Conservation (phyloP, 768 basidiomycete genomes). For the Termitomyces sp. region DNA sequence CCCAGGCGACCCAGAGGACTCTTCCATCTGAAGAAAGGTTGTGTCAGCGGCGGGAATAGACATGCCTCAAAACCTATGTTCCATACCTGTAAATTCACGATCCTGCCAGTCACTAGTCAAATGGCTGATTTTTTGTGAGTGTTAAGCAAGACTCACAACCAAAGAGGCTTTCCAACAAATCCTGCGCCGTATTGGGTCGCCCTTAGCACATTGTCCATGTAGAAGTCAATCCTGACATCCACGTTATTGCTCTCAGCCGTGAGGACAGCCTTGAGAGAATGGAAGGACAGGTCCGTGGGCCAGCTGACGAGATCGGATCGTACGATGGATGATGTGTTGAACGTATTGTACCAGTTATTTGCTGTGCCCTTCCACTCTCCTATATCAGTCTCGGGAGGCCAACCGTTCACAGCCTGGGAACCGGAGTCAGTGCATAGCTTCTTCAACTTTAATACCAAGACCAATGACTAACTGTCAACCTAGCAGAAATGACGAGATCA, state of each 20-base stretch:
- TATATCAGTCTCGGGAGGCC: slow-evolving; percentile 39
- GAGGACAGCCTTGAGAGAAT: slow-evolving; percentile 34
- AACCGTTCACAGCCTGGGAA: slow-evolving; percentile 29
- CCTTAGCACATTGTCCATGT: slow-evolving; percentile 29
- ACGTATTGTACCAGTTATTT: slow-evolving; percentile 39
- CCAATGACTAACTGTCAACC: slow-evolving; percentile 23
- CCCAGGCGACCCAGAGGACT: slow-evolving; percentile 37
- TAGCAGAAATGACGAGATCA: slow-evolving; percentile 3
- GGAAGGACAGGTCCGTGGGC: slow-evolving; percentile 39
- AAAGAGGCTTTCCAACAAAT: slow-evolving; percentile 34
- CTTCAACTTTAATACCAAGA: neutral
- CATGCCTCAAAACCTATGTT: neutral
- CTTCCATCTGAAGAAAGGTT: slow-evolving; percentile 31
- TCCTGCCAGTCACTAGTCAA: slow-evolving; percentile 18
- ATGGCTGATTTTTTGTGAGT: neutral
- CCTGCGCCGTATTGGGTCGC: slow-evolving; percentile 34
- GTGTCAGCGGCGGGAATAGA: neutral
- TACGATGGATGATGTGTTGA: slow-evolving; percentile 38
- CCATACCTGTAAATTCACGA: slow-evolving; percentile 34
- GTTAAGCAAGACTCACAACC: slow-evolving; percentile 27
- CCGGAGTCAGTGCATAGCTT: neutral
- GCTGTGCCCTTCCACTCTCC: slow-evolving; percentile 42
- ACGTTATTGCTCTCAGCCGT: slow-evolving; percentile 29
- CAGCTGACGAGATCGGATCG: slow-evolving; percentile 32
- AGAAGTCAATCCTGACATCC: slow-evolving; percentile 35